These are phyloP conservation scores for Hysterium pulicare DNA, from an alignment of 2,329 filamentous ascomycete species.

Conservation along the genomic window DNA sequence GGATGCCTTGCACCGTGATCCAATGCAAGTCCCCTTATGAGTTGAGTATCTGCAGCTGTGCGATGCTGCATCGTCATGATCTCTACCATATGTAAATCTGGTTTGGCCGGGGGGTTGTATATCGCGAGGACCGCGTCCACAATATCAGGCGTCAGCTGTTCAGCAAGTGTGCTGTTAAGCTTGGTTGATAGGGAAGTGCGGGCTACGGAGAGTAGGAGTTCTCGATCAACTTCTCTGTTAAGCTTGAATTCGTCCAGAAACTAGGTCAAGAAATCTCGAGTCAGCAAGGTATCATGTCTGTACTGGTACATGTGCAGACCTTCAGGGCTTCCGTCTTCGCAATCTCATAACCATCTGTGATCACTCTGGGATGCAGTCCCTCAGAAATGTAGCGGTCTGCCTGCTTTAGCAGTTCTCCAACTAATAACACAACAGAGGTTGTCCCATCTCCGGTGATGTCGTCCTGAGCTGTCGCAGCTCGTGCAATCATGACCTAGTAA, in stretches of 20 bases:
- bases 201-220: constrained; percentile 88
- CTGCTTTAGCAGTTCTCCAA: constrained; percentile 96
- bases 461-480: constrained; percentile 92
- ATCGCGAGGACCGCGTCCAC: constrained; percentile 96
- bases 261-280: constrained; percentile 41
- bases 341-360: constrained; percentile 96
- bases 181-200: constrained; percentile 94
- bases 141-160: constrained; percentile 89
- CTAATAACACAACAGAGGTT: constrained; percentile 90
- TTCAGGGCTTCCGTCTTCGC: constrained; percentile 90
- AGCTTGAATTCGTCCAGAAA: constrained; percentile 96
- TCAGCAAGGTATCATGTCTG: constrained; percentile 1
- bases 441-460: constrained; percentile 98
- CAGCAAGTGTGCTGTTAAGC: constrained; percentile 81
- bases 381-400: constrained; percentile 94
- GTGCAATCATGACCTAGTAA: constrained; percentile 62
- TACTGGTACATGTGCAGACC: constrained; percentile 44
- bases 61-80: constrained; percentile 99
- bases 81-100: constrained; percentile 97
- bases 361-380: constrained; percentile 92
- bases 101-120: constrained; percentile 83
- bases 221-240: constrained; percentile 80
- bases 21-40: constrained; percentile 87
- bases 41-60: constrained; percentile 89
- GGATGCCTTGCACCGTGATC: constrained; percentile 96